These are phyloP conservation scores for Cytospora mali DNA, from an alignment of 2,329 filamentous ascomycete genomes.

Conservation along the genomic window DNA sequence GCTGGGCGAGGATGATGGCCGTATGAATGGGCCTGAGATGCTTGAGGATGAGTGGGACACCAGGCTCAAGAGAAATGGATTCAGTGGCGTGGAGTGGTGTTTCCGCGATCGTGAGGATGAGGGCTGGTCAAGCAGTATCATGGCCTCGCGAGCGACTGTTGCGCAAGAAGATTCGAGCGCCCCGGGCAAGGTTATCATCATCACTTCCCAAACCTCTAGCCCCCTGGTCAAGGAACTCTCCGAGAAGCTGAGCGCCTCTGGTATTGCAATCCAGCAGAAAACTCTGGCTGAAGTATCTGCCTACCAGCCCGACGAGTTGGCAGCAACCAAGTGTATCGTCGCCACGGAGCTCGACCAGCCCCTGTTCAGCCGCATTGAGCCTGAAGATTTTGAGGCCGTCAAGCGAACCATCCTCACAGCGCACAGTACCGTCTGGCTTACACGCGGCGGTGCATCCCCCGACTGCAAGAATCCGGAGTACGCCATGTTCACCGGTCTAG, in stretches of 20 bases:
- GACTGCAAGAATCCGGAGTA: slow-evolving; percentile 30
- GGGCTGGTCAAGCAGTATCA: slow-evolving; percentile 13
- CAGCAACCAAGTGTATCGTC: slow-evolving; percentile 34
- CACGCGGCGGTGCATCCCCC: slow-evolving; percentile 25
- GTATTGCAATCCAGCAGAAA: background rate
- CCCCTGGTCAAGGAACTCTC: slow-evolving; percentile 1
- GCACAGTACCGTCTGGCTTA: slow-evolving; percentile 34
- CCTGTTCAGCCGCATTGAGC: slow-evolving; percentile 31
- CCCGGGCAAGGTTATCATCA: background rate
- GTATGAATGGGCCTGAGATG: slow-evolving; percentile 35
- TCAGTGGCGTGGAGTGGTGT: slow-evolving; percentile 29
- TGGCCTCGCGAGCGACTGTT: background rate
- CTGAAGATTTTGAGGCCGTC: slow-evolving; percentile 30
- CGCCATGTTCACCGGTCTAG: slow-evolving; percentile 32
- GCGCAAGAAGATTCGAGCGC: background rate
- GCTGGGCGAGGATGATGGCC: slow-evolving; percentile 36
- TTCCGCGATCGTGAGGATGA: slow-evolving; percentile 16
- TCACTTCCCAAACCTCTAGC: background rate
- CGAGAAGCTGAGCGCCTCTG: background rate
- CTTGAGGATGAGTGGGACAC: slow-evolving; percentile 33
- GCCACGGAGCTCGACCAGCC: slow-evolving; percentile 36
- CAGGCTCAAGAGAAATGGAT: slow-evolving; percentile 35
- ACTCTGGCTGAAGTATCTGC: background rate
- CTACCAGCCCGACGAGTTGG: background rate
- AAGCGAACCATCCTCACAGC: slow-evolving; percentile 23